Evolutionary conservation across 306 rosid species (phyloP).

Genomic region (Sophora flavescens): DNA sequence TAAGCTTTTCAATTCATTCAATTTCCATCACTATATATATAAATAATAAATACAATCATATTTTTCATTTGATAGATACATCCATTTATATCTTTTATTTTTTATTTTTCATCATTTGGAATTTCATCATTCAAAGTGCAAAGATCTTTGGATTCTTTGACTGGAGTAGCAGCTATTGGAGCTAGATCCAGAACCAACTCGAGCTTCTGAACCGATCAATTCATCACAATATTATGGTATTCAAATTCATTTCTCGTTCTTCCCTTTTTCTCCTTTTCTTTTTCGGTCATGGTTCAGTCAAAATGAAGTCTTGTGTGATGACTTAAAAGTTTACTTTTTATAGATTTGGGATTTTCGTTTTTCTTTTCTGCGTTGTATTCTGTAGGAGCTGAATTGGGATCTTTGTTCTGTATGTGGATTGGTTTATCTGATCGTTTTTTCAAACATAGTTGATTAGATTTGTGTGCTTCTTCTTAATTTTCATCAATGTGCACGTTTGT

Average conservation of each 20-base stretch:
- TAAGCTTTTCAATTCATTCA: constrained; percentile 50
- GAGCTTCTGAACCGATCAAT: constrained; percentile 73
- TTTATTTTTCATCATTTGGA: constrained; percentile 22
- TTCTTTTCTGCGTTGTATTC: constrained; percentile 29
- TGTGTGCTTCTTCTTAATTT: constrained; percentile 5
- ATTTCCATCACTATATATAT: constrained; percentile 18
- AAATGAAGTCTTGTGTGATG: constrained; percentile 40
- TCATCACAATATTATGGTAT: constrained; percentile 62
- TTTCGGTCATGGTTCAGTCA: constrained; percentile 32
- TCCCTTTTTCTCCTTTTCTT: neutral
- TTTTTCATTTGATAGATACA: constrained; percentile 34
- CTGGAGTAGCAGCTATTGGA: constrained; percentile 49
- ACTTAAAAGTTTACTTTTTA: neutral
- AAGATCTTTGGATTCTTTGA: constrained; percentile 49
- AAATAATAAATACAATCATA: neutral
- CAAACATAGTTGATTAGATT: constrained; percentile 31
- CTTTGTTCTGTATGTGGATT: constrained; percentile 37
- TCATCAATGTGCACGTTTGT: constrained; percentile 36
- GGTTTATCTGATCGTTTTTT: constrained; percentile 21
- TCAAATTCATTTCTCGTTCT: constrained; percentile 31
- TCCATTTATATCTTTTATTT: neutral
- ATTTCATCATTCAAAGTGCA: constrained; percentile 47
- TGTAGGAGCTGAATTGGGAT: constrained; percentile 46
- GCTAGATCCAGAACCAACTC: constrained; percentile 70
- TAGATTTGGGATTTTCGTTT: constrained; percentile 27